Base-by-base conservation (phyloP, 768 basidiomycete genomes). In the Suillus sp. region DNA sequence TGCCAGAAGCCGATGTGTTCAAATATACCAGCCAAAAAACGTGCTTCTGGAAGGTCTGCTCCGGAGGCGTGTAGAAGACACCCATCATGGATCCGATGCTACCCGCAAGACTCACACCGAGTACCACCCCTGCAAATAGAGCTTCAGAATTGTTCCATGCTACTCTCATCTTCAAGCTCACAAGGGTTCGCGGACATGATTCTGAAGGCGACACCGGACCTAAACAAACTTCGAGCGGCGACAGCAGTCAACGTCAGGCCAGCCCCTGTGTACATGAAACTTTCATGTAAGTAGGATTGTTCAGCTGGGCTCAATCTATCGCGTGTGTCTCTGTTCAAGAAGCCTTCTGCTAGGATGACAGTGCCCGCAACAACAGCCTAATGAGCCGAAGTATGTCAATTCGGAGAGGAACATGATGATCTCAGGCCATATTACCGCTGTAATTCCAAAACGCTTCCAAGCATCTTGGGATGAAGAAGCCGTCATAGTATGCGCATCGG, bases 51-150 rank as follows among this genome's bases (percentile, higher is more conserved):
- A 90, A 68, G 3, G 86, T 82, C 56, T 85, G 90, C 69, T 93
- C 90, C 1, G 93, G 92, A 38, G 90, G 80, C 0, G 92, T 95
- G 75, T 86, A 89, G 71, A 85, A 85, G 2, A 86, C 86, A 50
- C 90, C 92, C 82, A 91, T 86, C 92, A 96, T 96, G 4, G 87
- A 85, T 0, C 92, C 93, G 62, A 96, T 91, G 64, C 86, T 84
- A 16, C 91, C 91, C 16, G 81, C 87, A 47, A 94, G 82, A 75
- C 92, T 89, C 58, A 90, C 86, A 66, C 92, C 93, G 51, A 94
- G 84, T 2, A 95, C 91, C 60, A 90, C 78, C 93, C 90, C 89
- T 90, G 40, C 6, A 58, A 63, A 48, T 13, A 11, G 8, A 45
- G 25, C 35, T 11, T 40, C 37, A 55, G 13, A 20, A 34, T 11